Percentiles rank a stretch among this genome's conserved stretches.
Evolutionary conservation across 768 basidiomycete species (phyloP).

Genomic region (Mycena epipterygia): DNA sequence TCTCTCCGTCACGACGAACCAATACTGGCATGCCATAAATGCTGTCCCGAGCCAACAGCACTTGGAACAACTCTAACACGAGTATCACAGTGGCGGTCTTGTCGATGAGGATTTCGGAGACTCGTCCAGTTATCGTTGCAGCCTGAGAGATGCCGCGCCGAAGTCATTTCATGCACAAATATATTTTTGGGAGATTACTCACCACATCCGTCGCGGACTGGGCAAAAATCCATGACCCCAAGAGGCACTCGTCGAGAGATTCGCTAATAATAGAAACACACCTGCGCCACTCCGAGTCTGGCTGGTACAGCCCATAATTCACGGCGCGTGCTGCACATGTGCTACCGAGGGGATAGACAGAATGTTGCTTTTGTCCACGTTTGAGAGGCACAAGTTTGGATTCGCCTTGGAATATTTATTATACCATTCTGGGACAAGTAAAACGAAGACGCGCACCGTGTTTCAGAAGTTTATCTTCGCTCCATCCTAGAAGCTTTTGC

Average conservation of each 20-base stretch:
- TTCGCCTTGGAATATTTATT: background rate
- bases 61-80: background rate
- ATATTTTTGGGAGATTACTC: background rate
- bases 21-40: slow-evolving; percentile 4
- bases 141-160: background rate
- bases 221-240: slow-evolving; percentile 6
- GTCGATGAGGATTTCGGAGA: background rate
- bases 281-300: background rate
- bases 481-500: background rate
- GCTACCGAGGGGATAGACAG: background rate
- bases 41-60: background rate
- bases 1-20: background rate
- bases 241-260: slow-evolving; percentile 1
- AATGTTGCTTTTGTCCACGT: background rate
- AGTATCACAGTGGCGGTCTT: too few species aligned
- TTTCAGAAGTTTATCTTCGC: background rate
- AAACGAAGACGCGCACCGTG: background rate
- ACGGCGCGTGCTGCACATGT: background rate
- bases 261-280: background rate
- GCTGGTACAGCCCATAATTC: background rate
- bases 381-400: background rate
- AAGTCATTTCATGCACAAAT: background rate
- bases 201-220: background rate
- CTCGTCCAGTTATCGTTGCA: background rate
- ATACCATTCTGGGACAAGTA: background rate